Conservation (phyloP, 2,329 filamentous ascomycete genomes). For the Ceratocystis eucalypticola region DNA sequence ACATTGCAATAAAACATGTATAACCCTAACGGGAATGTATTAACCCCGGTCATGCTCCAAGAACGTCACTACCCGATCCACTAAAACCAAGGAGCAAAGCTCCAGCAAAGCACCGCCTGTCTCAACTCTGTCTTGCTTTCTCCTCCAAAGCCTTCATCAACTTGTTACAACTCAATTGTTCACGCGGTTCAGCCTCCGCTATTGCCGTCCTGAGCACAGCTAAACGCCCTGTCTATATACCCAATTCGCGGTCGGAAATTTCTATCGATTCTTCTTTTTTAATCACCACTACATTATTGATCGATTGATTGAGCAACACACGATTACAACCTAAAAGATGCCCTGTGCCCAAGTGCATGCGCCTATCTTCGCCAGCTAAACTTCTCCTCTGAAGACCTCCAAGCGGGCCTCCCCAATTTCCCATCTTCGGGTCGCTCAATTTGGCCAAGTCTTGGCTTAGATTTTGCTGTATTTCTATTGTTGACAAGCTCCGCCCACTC, state of each 20-base stretch:
- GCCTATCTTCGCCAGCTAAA: conserved; percentile 4
- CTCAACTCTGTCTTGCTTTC: not conserved
- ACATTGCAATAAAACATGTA: not conserved
- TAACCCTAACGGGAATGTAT: not conserved
- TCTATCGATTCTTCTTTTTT: not conserved
- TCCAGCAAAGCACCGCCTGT: not conserved
- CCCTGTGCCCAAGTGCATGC: conserved; percentile 1
- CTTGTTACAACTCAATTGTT: not conserved
- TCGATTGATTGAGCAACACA: not conserved
- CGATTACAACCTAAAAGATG: not conserved
- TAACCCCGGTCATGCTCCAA: not conserved
- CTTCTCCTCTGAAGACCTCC: not conserved
- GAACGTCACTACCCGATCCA: not conserved
- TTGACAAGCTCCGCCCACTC: not conserved
- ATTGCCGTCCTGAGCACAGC: not conserved
- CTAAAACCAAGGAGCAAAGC: conserved; percentile 4
- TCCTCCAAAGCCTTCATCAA: not conserved
- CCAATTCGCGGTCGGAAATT: not conserved
- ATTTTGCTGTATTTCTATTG: not conserved
- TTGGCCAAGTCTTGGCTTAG: not conserved
- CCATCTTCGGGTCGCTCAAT: not conserved
- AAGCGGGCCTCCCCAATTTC: not conserved
- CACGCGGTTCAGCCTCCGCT: not conserved
- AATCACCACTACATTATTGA: not conserved
- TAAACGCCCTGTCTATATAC: not conserved